These are phyloP conservation scores for Tritrichomonas musculus DNA, from an alignment of 208 protist genomes.

Conservation along the genomic window DNA sequence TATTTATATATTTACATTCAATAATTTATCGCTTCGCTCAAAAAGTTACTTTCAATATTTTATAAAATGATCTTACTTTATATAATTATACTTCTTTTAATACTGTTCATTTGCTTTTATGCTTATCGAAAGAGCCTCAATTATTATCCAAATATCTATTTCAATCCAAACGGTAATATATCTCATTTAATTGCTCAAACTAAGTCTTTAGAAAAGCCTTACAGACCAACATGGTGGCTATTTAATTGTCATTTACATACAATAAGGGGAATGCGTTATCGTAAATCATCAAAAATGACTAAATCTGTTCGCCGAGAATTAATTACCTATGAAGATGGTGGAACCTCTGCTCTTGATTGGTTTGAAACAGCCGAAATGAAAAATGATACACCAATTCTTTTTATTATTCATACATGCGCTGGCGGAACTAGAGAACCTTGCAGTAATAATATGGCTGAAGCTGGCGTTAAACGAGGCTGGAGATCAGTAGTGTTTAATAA, in stretches of 20 bases:
- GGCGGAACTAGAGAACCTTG: not conserved
- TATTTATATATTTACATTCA: no score
- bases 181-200: not conserved
- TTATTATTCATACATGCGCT: not conserved
- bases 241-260: not conserved
- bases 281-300: not conserved
- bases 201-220: not conserved
- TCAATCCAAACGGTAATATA: not conserved
- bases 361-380: not conserved
- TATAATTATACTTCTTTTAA: no score
- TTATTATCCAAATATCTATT: no score
- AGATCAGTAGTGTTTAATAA: not conserved
- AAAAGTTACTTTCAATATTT: no score
- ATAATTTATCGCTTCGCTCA: no score
- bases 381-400: not conserved
- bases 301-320: not conserved
- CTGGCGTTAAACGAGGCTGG: not conserved
- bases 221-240: not conserved
- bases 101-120: no score
- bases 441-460: not conserved
- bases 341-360: not conserved
- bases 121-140: no score
- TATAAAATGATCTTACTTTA: no score
- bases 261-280: not conserved
- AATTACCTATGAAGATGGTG: not conserved